A percentile compares a stretch with the other conserved stretches of the same genome.
phyloP scores from a whole-genome alignment of 2,329 filamentous ascomycete genomes.

The Aspergillus bombycis region DNA sequence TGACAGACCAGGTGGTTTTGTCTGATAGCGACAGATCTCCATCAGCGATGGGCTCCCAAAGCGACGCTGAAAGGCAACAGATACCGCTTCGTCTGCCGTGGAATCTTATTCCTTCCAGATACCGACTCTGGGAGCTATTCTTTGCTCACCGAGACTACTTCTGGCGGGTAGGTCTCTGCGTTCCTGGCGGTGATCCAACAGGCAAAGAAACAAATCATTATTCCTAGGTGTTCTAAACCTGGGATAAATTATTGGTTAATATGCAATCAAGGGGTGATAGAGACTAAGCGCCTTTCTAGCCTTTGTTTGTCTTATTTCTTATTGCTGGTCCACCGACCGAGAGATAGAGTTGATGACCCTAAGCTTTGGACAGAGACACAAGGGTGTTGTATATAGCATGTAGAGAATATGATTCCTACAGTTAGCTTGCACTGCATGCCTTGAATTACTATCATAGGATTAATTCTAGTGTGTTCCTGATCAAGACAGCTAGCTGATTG shows the following conservation, averaged over 20 bases:
- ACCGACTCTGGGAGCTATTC: slow-evolving; percentile 86
- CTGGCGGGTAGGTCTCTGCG: slow-evolving; percentile 86
- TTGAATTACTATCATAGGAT: not conserved
- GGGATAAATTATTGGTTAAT: not conserved
- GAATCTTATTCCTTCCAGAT: slow-evolving; percentile 52
- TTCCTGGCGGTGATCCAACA: slow-evolving; percentile 67
- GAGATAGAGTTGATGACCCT: not conserved
- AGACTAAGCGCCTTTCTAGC: not conserved
- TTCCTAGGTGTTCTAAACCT: not conserved
- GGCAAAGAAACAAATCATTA: slow-evolving; percentile 12
- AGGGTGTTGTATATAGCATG: not conserved
- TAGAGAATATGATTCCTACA: not conserved
- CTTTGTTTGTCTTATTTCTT: not conserved
- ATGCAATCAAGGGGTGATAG: not conserved
- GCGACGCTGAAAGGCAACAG: slow-evolving; percentile 7
- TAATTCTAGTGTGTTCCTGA: not conserved
- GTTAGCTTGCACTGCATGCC: not conserved
- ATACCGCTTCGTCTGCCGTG: slow-evolving; percentile 21
- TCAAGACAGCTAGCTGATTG: not conserved
- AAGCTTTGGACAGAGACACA: not conserved
- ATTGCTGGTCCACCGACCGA: not conserved
- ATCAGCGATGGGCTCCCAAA: not conserved
- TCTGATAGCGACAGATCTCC: not conserved
- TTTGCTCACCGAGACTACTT: slow-evolving; percentile 97
- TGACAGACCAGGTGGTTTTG: not conserved